These are phyloP conservation scores for Strobilomyces confusus DNA, from an alignment of 768 basidiomycete species.

Conservation along the genomic window DNA sequence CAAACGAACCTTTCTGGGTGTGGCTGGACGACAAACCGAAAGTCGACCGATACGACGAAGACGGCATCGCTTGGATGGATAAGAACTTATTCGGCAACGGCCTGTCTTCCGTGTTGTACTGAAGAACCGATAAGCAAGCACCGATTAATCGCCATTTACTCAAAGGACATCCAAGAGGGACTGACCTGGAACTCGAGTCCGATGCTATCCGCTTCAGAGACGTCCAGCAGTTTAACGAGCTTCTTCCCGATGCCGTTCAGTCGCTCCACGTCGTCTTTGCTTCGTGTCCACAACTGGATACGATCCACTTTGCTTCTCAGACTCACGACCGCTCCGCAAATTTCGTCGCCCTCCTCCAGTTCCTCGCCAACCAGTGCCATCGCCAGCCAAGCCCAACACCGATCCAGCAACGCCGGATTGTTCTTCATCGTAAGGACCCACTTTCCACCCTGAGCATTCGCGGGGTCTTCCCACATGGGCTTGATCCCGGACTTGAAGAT, in stretches of 20 bases:
- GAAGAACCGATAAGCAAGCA: not conserved
- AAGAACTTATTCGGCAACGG: conserved; percentile 81
- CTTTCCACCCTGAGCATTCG: conserved; percentile 89
- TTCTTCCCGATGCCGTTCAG: conserved; percentile 83
- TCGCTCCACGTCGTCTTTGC: conserved; percentile 80
- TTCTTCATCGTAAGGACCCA: conserved; percentile 95
- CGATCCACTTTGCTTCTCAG: conserved; percentile 82
- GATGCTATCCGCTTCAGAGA: conserved; percentile 80
- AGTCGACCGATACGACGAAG: conserved; percentile 61
- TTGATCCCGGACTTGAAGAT: conserved; percentile 93
- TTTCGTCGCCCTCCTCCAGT: conserved; percentile 64
- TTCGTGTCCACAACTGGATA: conserved; percentile 88
- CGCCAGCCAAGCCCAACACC: conserved; percentile 86
- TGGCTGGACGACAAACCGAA: conserved; percentile 43
- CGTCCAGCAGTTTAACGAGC: conserved; percentile 75
- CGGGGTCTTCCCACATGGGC: conserved; percentile 96
- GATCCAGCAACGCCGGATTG: conserved; percentile 72
- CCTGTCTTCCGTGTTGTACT: conserved; percentile 88
- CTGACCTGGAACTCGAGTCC: conserved; percentile 88
- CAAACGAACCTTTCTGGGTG: conserved; percentile 20
- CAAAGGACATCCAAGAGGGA: not conserved
- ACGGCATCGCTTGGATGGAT: conserved; percentile 67
- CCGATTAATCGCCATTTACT: not conserved
- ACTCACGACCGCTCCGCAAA: conserved; percentile 86
- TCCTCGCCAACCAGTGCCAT: conserved; percentile 80